Base-by-base conservation (phyloP, 768 basidiomycete genomes). In the Amanita exitialis region DNA sequence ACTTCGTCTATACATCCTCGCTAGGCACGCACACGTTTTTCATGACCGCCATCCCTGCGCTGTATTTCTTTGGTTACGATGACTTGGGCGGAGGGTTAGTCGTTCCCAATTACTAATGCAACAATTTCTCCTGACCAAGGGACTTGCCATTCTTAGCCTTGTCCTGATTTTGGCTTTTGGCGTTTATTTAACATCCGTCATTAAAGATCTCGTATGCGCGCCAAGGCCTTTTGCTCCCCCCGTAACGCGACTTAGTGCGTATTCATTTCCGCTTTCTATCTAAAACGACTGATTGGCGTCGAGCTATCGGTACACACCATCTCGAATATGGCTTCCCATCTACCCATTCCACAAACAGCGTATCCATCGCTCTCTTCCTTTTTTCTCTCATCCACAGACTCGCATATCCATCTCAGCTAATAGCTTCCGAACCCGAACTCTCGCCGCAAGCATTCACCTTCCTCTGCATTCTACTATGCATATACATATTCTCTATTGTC, bases 311-410 rank as follows among this genome's bases (percentile, higher is more conserved):
- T 12, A 76, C 70, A 1, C 87, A 90, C 59, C 88, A 91, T 57
- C 74, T 90, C 2, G 92, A 95, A 68, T 95, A 95, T 58, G 95
- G 95, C 20, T 95, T 97, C 61, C 94, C 93, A 0, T 95, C 92
- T 0, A 96, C 94, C 0, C 95, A 99, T 60, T 88, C 90, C 1
- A 90, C 93, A 6, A 95, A 96, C 64, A 79, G 82, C 49, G 76
- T 92, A 47, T 94, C 90, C 23, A 87, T 96, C 59, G 91, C 91
- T 0, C 75, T 97, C 3, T 90, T 89, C 66, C 72, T 90, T 54
- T 83, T 76, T 55, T 66, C 77, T 3, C 72, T 80, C 39, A 61
- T 82, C 46, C 75, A 82, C 61, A 66, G 67, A n/a, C 72, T 81
- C 36, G 72, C 78, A 20, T 69, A 67, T 59, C 7, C 49, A 62